Evolutionary conservation across 306 rosid genomes (phyloP).

Genomic region (Vicia villosa): DNA sequence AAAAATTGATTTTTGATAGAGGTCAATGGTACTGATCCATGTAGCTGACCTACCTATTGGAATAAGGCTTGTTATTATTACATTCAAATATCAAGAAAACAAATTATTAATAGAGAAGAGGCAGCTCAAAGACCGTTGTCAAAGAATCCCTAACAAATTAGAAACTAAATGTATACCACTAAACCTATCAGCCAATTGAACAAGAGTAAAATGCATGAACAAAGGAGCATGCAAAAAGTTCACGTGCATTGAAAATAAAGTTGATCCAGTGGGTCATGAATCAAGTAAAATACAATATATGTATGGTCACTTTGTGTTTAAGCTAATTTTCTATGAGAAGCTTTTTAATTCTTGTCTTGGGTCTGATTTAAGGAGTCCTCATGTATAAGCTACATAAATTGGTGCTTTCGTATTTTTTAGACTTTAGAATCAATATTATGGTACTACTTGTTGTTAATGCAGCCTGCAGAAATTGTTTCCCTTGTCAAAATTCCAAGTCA

Average conservation of each 20-base stretch:
- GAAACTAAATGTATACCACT: not conserved
- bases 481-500: too few relatives aligned
- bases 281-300: too few relatives aligned
- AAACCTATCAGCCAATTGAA: not conserved
- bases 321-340: too few relatives aligned
- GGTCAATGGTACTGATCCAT: not conserved
- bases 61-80: slow-evolving; percentile 17
- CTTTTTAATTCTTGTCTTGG: too few relatives aligned
- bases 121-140: slow-evolving; percentile 4
- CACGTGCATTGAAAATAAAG: slow-evolving; percentile 7
- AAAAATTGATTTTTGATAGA: not conserved
- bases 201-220: not conserved
- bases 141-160: not conserved
- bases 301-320: too few relatives aligned
- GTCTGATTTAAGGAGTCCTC: too few relatives aligned
- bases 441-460: too few relatives aligned
- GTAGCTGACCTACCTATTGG: not conserved
- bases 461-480: too few relatives aligned
- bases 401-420: too few relatives aligned
- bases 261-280: slow-evolving; percentile 8
- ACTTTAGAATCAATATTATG: too few relatives aligned
- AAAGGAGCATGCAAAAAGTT: slow-evolving; percentile 5
- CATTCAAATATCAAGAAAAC: not conserved
- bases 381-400: too few relatives aligned
- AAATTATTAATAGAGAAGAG: slow-evolving; percentile 9